phyloP scores from a whole-genome alignment of 1,284 basidiomycete genomes.

The Ustilago lituana region DNA sequence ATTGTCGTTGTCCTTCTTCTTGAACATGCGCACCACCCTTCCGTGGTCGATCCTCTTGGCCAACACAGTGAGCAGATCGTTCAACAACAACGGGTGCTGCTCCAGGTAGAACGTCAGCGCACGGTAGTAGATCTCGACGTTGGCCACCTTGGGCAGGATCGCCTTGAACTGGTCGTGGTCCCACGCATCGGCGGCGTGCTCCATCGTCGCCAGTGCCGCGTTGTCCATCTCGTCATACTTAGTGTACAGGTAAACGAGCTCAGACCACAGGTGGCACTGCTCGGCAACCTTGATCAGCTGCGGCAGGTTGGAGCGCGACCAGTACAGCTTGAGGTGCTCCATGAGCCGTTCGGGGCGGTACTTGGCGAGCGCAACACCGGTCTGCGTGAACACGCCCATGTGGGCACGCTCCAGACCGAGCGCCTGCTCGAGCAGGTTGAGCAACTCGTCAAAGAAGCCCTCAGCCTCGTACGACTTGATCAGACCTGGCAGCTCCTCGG shows the following conservation, averaged over 20 bases:
- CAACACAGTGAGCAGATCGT: constrained; percentile 89
- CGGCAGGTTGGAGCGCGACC: constrained; percentile 94
- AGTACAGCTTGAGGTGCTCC: constrained; percentile 98
- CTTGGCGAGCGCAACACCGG: constrained; percentile 94
- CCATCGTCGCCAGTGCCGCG: constrained; percentile 96
- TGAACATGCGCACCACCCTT: constrained; percentile 93
- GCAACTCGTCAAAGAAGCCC: constrained; percentile 94
- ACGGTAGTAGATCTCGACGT: constrained; percentile 98
- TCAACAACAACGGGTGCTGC: constrained; percentile 90
- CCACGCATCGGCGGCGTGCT: constrained; percentile 95
- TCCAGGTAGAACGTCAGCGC: constrained; percentile 74
- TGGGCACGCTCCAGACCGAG: constrained; percentile 92
- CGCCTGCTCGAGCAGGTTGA: constrained; percentile 90
- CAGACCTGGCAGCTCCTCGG: constrained; percentile 87
- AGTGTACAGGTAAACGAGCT: constrained; percentile 96
- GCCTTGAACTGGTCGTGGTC: constrained; percentile 92
- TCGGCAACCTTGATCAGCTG: constrained; percentile 94
- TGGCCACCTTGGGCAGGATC: constrained; percentile 75
- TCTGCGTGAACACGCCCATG: constrained; percentile 85
- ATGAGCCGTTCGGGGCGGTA: constrained; percentile 97
- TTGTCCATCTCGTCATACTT: constrained; percentile 98
- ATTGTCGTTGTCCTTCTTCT: constrained; percentile 84
- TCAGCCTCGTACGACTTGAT: constrained; percentile 87
- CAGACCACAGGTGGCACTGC: constrained; percentile 97
- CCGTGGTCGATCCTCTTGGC: constrained; percentile 92